Evolutionary conservation across 1,139 yeast species (phyloP), one percentile per base, ranked within the genome.

Genomic region (Yamadazyma diddensiae): DNA sequence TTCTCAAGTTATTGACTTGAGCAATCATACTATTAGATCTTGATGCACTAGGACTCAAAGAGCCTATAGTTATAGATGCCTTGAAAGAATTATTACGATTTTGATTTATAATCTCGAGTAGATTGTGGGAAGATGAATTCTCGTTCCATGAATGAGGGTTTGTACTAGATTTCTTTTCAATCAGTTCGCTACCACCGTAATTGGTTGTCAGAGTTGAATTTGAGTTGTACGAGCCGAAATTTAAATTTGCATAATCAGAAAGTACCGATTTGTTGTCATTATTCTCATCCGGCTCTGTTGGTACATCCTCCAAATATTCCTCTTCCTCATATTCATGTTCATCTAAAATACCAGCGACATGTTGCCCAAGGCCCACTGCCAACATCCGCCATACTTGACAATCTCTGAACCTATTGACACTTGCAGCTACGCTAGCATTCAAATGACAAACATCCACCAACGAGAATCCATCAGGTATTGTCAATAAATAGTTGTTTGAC

Each of bases 321-420:
- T 14, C n/a, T 6, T 15, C 22, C 14, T 33, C 24, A 14, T 16
- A 26, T 7, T 29, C 26, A 13, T 11, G 9, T 7, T 17, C 20
- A 17, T 19, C 34, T 15, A 24, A 29, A 18, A 12, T 17, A 3
- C 36, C 37, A 14, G 28, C 29, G 7, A 28, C 34, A 24, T 75
- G 77, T 49, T 77, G 74, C 10, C 64, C 62, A 2, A 82, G 55
- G 10, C 81, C 67, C 12, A 72, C 74, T 2, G 76, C 75, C 3
- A 84, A 57, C n/a, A 81, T 67, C 36, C 70, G 60, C 94, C 94
- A 84, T 0, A 79, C 69, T 50, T 82, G 88, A 31, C 82, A 68
- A 31, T 81, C 82, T 35, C 86, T 58, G 37, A 62, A 65, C 34
- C 69, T 57, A 10, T 70, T 69, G 1, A 70, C 81, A 28, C 67